These are phyloP conservation scores for Podaxis mareebaensis DNA, from an alignment of 768 basidiomycete genomes.

Conservation along the genomic window DNA sequence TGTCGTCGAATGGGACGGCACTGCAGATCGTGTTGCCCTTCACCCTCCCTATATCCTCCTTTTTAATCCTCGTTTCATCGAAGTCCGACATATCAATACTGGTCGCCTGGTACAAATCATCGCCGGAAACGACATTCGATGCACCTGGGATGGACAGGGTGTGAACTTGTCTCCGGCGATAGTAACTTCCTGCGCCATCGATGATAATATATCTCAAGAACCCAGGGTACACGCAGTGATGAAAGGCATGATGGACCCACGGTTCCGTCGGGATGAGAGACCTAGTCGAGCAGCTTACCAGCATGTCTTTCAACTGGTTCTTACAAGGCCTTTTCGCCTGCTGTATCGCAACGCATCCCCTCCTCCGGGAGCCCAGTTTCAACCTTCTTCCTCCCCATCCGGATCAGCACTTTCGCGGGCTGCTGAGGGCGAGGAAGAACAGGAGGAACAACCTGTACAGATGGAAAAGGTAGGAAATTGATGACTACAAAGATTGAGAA, in stretches of 20 bases:
- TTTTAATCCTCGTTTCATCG: conserved; percentile 88
- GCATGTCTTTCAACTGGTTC: conserved; percentile 78
- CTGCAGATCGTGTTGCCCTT: conserved; percentile 84
- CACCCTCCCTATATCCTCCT: conserved; percentile 87
- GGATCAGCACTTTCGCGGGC: conserved; percentile 32
- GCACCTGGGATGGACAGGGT: conserved; percentile 86
- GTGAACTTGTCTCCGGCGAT: conserved; percentile 55
- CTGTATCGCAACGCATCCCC: conserved; percentile 61
- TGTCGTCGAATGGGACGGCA: conserved; percentile 96
- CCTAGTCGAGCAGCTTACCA: conserved; percentile 54
- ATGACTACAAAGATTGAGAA: no score
- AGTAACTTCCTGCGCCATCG: conserved; percentile 48
- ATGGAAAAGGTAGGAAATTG: no score
- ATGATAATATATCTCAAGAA: conserved; percentile 70
- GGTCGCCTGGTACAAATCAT: conserved; percentile 83
- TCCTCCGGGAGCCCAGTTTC: conserved; percentile 53
- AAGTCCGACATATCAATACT: conserved; percentile 81
- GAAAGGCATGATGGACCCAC: conserved; percentile 50
- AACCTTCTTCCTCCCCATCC: conserved; percentile 52
- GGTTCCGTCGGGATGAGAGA: conserved; percentile 39
- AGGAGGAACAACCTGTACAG: no score
- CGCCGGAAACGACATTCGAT: conserved; percentile 76
- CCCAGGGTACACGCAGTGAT: conserved; percentile 86
- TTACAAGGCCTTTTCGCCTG: conserved; percentile 71
- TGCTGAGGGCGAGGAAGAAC: no score